These are phyloP conservation scores for Athelia psychrophila DNA, from an alignment of 1,284 basidiomycete genomes.

Conservation along the genomic window DNA sequence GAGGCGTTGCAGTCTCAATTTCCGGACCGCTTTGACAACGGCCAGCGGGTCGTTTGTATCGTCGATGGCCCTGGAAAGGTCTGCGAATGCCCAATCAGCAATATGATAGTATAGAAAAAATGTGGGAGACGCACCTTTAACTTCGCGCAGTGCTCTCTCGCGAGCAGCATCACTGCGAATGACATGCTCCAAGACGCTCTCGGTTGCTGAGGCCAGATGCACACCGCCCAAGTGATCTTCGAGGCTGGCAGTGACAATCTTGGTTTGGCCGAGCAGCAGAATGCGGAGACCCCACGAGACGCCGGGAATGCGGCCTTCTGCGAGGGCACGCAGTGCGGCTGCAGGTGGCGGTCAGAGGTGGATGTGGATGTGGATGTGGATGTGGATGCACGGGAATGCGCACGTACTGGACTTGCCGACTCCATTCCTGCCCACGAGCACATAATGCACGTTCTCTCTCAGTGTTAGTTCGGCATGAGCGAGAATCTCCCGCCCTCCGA, in stretches of 20 bases:
- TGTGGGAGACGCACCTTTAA: conserved; percentile 14
- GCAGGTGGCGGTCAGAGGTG: conserved; percentile 1
- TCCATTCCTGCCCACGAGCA: conserved; percentile 54
- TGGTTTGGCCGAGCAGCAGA: conserved; percentile 49
- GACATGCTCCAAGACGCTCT: conserved; percentile 24
- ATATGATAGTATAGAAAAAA: not conserved
- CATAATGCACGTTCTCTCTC: conserved; percentile 50
- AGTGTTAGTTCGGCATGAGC: conserved; percentile 48
- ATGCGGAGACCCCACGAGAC: conserved; percentile 48
- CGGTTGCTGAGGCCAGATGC: conserved; percentile 9
- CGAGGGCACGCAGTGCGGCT: conserved; percentile 40
- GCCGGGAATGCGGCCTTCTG: conserved; percentile 47
- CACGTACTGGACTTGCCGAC: conserved; percentile 51
- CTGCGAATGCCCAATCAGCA: conserved; percentile 10
- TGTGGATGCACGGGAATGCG: not conserved
- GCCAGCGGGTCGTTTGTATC: conserved; percentile 20
- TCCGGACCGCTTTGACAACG: conserved; percentile 21
- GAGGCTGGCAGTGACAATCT: conserved; percentile 27
- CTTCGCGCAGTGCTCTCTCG: conserved; percentile 24
- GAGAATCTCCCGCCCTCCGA: conserved; percentile 51
- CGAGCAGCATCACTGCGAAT: conserved; percentile 29
- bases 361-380: not conserved
- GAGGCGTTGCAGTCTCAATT: conserved; percentile 25
- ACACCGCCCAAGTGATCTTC: conserved; percentile 2
- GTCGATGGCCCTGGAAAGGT: conserved; percentile 23